A percentile compares a stretch with the other conserved stretches of the same genome.
Conservation (phyloP, 148 eudicot genomes). For the Rhododendron ferrugineum region DNA sequence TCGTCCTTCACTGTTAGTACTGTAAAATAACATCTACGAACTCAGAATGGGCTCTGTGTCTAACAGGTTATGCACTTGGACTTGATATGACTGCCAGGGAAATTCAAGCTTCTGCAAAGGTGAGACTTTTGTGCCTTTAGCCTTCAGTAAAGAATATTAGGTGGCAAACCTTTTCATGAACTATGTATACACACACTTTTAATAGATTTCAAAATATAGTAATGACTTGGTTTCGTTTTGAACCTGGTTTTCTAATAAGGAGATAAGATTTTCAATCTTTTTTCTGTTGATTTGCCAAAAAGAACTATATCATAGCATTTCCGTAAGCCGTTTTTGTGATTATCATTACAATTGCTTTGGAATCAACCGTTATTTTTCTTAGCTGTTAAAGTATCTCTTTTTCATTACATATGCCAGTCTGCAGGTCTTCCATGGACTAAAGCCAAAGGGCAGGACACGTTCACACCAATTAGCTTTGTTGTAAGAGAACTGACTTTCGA, state of each 20-base stretch:
- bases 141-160: background rate
- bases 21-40: background rate
- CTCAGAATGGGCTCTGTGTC: background rate
- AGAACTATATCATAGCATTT: background rate
- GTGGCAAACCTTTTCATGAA: background rate
- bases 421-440: constrained; percentile 96
- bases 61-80: constrained; percentile 79
- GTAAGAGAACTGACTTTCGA: constrained; percentile 34
- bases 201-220: too few relatives aligned
- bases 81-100: constrained; percentile 93
- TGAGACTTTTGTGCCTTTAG: constrained; percentile 1
- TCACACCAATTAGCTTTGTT: constrained; percentile 91
- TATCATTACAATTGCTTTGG: background rate
- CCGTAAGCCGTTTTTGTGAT: background rate
- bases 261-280: background rate
- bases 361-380: background rate
- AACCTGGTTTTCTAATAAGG: background rate
- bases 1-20: background rate
- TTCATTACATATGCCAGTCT: constrained; percentile 38
- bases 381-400: background rate
- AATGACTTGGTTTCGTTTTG: background rate
- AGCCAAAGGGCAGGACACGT: constrained; percentile 96
- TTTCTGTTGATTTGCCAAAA: background rate
- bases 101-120: constrained; percentile 80
- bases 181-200: background rate